phyloP scores from a whole-genome alignment of 2,329 filamentous ascomycete genomes.

The Pseudogymnoascus sp. region DNA sequence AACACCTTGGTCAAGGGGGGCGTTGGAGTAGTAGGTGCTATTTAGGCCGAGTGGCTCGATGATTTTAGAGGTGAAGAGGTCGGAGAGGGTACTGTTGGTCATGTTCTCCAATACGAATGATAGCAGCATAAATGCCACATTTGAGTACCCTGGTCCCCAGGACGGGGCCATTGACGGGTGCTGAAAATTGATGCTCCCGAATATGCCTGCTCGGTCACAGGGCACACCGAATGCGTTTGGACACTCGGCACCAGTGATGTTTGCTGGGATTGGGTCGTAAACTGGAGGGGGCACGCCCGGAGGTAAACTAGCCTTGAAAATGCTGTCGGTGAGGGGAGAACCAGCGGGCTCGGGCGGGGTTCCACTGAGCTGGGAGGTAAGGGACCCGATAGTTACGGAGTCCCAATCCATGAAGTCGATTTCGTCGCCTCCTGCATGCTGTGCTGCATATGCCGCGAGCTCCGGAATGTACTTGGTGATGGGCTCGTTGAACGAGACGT shows the following conservation, averaged over 20 bases:
- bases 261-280: not conserved
- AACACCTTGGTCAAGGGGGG: constrained; percentile 13
- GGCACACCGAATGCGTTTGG: not conserved
- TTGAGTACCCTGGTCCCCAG: constrained; percentile 32
- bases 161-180: constrained; percentile 30
- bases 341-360: not conserved
- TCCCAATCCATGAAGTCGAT: constrained; percentile 18
- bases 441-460: constrained; percentile 20
- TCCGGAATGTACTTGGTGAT: constrained; percentile 39
- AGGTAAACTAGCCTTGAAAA: not conserved
- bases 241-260: not conserved
- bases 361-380: constrained; percentile 18
- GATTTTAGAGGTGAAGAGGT: constrained; percentile 28
- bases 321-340: not conserved
- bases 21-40: constrained; percentile 24
- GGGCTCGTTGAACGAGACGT: constrained; percentile 33
- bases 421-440: constrained; percentile 12
- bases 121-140: constrained; percentile 33
- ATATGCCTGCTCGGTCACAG: not conserved
- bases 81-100: constrained; percentile 28
- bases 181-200: constrained; percentile 21
- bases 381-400: constrained; percentile 17
- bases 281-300: not conserved
- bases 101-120: constrained; percentile 35
- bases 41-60: constrained; percentile 29